Evolutionary conservation across 805 yeast genomes (phyloP), one percentile per base, ranked within the genome.

Genomic region (Saccharomycopsis javanensis): DNA sequence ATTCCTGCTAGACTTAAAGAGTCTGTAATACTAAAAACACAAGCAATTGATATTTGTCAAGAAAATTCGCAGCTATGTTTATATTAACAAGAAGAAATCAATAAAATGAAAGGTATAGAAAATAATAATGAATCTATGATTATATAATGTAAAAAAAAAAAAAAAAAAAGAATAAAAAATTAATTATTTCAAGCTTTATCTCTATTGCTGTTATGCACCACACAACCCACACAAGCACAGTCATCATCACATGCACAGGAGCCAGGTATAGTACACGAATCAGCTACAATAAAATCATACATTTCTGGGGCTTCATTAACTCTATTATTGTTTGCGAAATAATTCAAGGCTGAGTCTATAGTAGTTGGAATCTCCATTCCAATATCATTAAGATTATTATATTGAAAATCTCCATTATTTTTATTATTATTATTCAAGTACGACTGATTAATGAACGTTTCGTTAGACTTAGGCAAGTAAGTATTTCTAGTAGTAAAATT

Each of bases 221-320:
- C 58, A 45, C 62, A 61, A n/a, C 62, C 62, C 15, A 57, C 62
- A 46, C 63, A 61, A 7, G 31, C 13, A 53, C 62, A 59, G 28
- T 57, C 55, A 37, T 57, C 60, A 15, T 59, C 60, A 53, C 62
- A 59, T 6, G 55, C 62, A 59, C 63, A 61, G 4, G 60, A 56
- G 7, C 63, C 62, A 5, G 62, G 63, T 52, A 61, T 61, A 13
- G 62, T 59, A 42, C 62, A 59, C 2, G 60, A 57, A 23, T 56
- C 55, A 7, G 62, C 62, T 31, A 57, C 48, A 8, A 60, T 50
- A 11, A 54, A 53, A 51, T 61, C 58, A 42, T 58, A 60, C 38
- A 56, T n/a, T 15, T 48, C 50, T 3, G 46, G 30, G 6, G 33
- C 20, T 5, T 42, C 28, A 42, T 20, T 23, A 42, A 20, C 18